Evolutionary conservation across 768 basidiomycete genomes (phyloP).

Genomic region (Porpolomopsis calyptriformis): DNA sequence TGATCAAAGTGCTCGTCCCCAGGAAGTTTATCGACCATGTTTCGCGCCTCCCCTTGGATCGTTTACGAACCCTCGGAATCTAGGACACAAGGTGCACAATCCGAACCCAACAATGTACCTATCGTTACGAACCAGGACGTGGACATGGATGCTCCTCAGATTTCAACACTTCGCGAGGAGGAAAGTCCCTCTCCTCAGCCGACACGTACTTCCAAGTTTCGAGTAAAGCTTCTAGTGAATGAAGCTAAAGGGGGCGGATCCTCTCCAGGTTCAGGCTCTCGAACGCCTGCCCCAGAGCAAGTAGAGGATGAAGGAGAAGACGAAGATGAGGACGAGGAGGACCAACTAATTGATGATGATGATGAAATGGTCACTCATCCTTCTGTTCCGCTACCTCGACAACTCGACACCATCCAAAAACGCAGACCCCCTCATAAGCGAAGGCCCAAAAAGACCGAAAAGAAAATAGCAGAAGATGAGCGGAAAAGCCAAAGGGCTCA

Average conservation of each 20-base stretch:
- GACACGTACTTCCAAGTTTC: conserved; percentile 27
- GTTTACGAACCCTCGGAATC: conserved; percentile 33
- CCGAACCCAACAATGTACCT: conserved; percentile 13
- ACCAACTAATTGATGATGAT: conserved; percentile 73
- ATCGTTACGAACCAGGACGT: conserved; percentile 35
- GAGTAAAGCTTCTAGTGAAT: conserved; percentile 42
- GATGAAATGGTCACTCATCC: conserved; percentile 29
- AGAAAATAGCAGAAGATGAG: conserved; percentile 33
- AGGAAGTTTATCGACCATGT: conserved; percentile 30
- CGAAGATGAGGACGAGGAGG: conserved; percentile 64
- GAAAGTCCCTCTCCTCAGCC: conserved; percentile 52
- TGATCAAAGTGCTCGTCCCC: no score
- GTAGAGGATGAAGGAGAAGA: conserved; percentile 36
- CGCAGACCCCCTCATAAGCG: conserved; percentile 40
- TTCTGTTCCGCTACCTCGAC: conserved; percentile 12
- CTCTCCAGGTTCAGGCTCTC: conserved; percentile 12
- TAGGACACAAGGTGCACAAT: conserved; percentile 17
- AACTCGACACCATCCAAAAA: conserved; percentile 32
- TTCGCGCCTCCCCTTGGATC: conserved; percentile 57
- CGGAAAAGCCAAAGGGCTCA: conserved; percentile 38
- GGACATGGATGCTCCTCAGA: conserved; percentile 74
- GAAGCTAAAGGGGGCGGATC: conserved; percentile 22
- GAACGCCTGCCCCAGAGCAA: conserved; percentile 7
- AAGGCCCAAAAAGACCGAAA: conserved; percentile 35
- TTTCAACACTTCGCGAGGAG: conserved; percentile 69